Evolutionary conservation across 2,329 filamentous ascomycete species (phyloP).

Genomic region (Tolypocladium tropicale): DNA sequence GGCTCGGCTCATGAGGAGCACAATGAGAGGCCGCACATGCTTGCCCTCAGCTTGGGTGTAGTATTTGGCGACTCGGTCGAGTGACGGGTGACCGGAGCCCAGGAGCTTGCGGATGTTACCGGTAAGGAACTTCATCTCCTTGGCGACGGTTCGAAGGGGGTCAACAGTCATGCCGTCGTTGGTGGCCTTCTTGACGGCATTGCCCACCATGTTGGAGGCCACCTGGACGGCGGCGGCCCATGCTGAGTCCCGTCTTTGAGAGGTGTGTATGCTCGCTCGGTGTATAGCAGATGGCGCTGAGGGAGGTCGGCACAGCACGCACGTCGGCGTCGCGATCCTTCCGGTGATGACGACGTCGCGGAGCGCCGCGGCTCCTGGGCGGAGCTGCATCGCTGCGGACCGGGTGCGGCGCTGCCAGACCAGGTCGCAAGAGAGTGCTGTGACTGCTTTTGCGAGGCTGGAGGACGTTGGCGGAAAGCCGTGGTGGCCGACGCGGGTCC

Average conservation of each 20-base stretch:
- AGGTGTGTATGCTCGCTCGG: constrained; percentile 30
- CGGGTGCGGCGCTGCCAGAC: neutral
- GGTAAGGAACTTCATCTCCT: constrained; percentile 93
- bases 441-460: neutral
- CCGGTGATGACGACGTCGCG: constrained; percentile 24
- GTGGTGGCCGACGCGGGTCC: neutral
- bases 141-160: constrained; percentile 79
- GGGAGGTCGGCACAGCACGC: constrained; percentile 20
- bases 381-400: constrained; percentile 37
- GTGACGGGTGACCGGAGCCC: constrained; percentile 84
- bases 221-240: constrained; percentile 67
- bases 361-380: constrained; percentile 41
- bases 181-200: constrained; percentile 51
- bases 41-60: constrained; percentile 96
- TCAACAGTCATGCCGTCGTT: constrained; percentile 67
- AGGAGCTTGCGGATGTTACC: constrained; percentile 90
- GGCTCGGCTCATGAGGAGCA: constrained; percentile 91
- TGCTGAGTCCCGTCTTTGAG: constrained; percentile 43
- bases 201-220: constrained; percentile 60
- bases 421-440: neutral
- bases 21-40: constrained; percentile 87
- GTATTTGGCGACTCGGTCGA: constrained; percentile 95
- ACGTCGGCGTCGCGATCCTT: constrained; percentile 17
- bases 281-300: constrained; percentile 16
- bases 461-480: neutral